phyloP scores from a whole-genome alignment of 768 basidiomycete species.

The Pisolithus orientalis region DNA sequence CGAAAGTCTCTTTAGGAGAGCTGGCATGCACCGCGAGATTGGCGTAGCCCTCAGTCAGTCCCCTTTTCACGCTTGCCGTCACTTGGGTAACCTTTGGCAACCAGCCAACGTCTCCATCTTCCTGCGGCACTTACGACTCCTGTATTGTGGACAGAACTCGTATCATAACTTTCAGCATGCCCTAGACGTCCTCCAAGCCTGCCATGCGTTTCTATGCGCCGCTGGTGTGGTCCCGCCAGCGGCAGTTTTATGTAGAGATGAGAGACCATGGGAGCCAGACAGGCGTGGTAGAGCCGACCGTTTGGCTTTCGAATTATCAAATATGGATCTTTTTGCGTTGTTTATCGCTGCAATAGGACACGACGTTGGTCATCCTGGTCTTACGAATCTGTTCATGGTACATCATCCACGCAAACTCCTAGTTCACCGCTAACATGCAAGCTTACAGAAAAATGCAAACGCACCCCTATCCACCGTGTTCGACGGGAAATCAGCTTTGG shows the following conservation, averaged over 20 bases:
- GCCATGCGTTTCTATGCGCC: constrained; percentile 74
- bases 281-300: constrained; percentile 36
- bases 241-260: constrained; percentile 43
- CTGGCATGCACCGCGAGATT: constrained; percentile 60
- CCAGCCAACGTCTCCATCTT: constrained; percentile 72
- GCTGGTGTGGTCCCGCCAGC: constrained; percentile 80
- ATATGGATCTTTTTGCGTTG: constrained; percentile 76
- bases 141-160: constrained; percentile 86
- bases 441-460: constrained; percentile 80
- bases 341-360: constrained; percentile 94
- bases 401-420: constrained; percentile 20
- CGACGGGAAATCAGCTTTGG: constrained; percentile 84
- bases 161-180: constrained; percentile 99
- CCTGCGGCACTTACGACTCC: constrained; percentile 80
- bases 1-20: constrained; percentile 74
- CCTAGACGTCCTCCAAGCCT: constrained; percentile 91
- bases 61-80: constrained; percentile 15
- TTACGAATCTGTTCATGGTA: constrained; percentile 93
- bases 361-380: constrained; percentile 94
- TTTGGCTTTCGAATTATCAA: constrained; percentile 39
- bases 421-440: constrained; percentile 5
- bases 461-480: constrained; percentile 85
- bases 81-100: constrained; percentile 11
- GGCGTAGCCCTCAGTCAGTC: constrained; percentile 55
- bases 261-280: constrained; percentile 31